Evolutionary conservation across 2,329 filamentous ascomycete species (phyloP).

Genomic region (Alternaria metachromatica): DNA sequence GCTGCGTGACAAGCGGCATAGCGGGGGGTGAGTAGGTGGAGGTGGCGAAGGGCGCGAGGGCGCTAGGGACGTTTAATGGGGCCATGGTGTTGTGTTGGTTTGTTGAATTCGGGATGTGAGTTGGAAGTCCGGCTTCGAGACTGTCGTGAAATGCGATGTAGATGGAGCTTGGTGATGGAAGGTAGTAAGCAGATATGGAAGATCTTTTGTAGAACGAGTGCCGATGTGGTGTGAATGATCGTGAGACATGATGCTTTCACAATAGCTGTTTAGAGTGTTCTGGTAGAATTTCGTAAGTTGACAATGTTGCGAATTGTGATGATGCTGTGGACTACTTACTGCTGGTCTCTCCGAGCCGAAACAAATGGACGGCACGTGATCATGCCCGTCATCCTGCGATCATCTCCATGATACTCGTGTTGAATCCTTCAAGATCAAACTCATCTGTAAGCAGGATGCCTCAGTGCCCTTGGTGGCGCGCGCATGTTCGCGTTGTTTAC

Average conservation of each 20-base stretch:
- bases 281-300: neutral
- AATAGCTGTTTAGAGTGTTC: neutral
- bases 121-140: neutral
- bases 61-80: neutral
- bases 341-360: neutral
- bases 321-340: neutral
- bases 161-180: neutral
- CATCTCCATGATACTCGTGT: neutral
- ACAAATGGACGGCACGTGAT: neutral
- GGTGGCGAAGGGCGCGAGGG: neutral
- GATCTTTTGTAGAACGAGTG: neutral
- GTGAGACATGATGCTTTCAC: neutral
- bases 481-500: neutral
- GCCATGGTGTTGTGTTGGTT: neutral
- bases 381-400: neutral
- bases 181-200: neutral
- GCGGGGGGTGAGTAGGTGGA: neutral
- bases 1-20: neutral
- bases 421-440: neutral
- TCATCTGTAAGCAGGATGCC: neutral
- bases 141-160: neutral
- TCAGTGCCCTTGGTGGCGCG: neutral
- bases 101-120: neutral
- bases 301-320: neutral
- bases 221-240: neutral